Conservation (phyloP, 1,284 basidiomycete species). For the Ustilago sp. region DNA sequence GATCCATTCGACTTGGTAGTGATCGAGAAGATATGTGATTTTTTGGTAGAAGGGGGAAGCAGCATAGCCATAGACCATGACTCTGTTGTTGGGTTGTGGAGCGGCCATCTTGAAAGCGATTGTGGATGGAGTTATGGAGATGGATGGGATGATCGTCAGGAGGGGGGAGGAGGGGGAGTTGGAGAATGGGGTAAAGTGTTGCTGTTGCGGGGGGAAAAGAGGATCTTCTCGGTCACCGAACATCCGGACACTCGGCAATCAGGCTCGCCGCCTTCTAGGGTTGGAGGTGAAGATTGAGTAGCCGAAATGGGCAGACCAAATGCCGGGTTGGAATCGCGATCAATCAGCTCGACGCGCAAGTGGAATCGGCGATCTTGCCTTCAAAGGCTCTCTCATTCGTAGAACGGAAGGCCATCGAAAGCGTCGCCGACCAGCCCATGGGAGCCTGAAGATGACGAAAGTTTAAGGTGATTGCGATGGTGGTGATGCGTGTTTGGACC, state of each 20-base stretch:
- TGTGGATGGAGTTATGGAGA: neutral
- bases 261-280: conserved; percentile 2
- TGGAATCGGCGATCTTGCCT: conserved; percentile 13
- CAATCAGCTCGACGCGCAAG: neutral
- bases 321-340: conserved; percentile 4
- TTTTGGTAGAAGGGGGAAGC: conserved; percentile 51
- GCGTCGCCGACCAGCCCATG: neutral
- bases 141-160: neutral
- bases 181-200: neutral
- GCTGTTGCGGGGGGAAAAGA: neutral
- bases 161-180: too few relatives aligned
- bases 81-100: conserved; percentile 26
- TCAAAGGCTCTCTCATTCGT: neutral
- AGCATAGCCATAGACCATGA: conserved; percentile 47
- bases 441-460: neutral
- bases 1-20: conserved; percentile 43
- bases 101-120: conserved; percentile 14
- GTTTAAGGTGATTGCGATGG: neutral
- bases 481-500: neutral
- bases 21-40: conserved; percentile 32
- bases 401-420: neutral
- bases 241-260: conserved; percentile 16
- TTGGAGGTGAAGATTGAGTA: conserved; percentile 6
- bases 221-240: conserved; percentile 3
- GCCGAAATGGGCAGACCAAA: conserved; percentile 11